Percentiles rank a stretch among this genome's conserved stretches.
Conservation (phyloP, 257 asterid genomes). For the Solanum rostratum region DNA sequence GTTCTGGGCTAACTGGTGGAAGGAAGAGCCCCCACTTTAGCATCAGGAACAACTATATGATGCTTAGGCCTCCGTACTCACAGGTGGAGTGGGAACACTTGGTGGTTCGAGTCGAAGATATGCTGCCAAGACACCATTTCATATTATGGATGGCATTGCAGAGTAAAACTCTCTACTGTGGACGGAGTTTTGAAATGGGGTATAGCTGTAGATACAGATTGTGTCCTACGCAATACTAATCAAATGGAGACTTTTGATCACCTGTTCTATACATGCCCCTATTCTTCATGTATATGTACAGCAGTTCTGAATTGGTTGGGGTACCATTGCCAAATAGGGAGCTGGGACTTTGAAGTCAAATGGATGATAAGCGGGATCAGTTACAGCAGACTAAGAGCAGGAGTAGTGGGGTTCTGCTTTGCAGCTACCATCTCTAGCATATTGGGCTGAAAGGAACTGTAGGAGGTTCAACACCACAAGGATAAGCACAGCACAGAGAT, state of each 20-base stretch:
- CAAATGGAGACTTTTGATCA: not conserved
- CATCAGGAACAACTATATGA: not conserved
- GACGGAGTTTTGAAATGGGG: not conserved
- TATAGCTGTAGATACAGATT: not conserved
- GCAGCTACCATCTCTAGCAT: not conserved
- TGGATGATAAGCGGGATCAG: not conserved
- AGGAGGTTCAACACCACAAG: not conserved
- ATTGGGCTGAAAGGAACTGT: not conserved
- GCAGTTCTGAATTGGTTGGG: not conserved
- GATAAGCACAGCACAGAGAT: not conserved
- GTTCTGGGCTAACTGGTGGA: not conserved
- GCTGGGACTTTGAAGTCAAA: not conserved
- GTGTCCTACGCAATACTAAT: not conserved
- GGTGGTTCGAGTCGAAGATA: not conserved
- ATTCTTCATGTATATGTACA: not conserved
- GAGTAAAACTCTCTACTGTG: not conserved
- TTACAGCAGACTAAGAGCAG: not conserved
- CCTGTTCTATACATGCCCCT: not conserved
- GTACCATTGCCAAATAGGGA: not conserved
- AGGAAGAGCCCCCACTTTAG: not conserved
- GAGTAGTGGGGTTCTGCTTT: not conserved
- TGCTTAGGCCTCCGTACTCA: not conserved
- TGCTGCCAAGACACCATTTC: not conserved
- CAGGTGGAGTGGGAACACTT: not conserved
- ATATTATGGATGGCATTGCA: not conserved